Base-by-base conservation (phyloP, 1,284 basidiomycete species). In the Naganishia albida region DNA sequence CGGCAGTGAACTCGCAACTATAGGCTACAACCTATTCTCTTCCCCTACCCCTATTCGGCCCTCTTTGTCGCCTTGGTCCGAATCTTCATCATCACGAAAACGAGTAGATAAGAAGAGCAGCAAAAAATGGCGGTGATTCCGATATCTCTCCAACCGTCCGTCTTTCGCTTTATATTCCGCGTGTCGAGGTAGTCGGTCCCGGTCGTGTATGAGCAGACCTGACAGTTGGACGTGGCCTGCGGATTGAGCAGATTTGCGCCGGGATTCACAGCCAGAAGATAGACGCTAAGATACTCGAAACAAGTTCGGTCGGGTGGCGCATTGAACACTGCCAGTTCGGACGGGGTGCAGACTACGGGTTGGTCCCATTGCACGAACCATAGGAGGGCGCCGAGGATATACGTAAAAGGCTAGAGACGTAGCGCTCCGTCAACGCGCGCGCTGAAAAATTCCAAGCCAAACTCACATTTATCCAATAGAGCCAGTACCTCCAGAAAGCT, bases 291-390 rank as follows among this genome's bases (percentile, higher is more conserved):
- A 25, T 63, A 63, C 4, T 42, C 40, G 26, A 39, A 23, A 44
- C 79, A 79, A 12, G 78, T 75, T 70, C 73, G 70, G 20, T 74
- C 76, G 3, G 63, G 1, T 0, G 77, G 77, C 6, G 78, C 75
- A 62, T 73, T 68, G 70, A 80, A 74, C 20, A 67, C 54, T 7
- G 72, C 71, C 66, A 68, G 76, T 64, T 79, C 79, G 38, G 63
- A 25, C 6, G 70, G 63, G 28, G 66, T 68, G 70, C 79, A 80
- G 43, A 71, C 54, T 49, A 75, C 72, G 1, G 66, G 55, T 28
- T 71, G 72, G 65, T 75, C 68, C 69, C 73, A 72, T n/a, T 75
- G 15, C 16, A 39, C 52, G 34, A 57, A 50, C 46, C 53, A 57
- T 15, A 49, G 28, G 18, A 56, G 16, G 15, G 40, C 28, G 15